Base-by-base conservation (phyloP, 495 filamentous ascomycete genomes). In the Aspergillus biplanus region DNA sequence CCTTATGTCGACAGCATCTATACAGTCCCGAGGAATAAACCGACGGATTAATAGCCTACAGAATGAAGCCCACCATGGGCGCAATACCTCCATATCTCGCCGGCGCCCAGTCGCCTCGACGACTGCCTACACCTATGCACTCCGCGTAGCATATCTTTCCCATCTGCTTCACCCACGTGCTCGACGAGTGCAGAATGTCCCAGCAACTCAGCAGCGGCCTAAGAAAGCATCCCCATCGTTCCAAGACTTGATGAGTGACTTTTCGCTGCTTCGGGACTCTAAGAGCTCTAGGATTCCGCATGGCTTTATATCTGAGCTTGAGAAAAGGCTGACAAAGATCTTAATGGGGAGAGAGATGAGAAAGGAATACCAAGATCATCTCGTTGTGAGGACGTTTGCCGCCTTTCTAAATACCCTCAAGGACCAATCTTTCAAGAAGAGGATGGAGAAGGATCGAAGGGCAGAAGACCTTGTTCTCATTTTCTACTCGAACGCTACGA, bases 151-250 rank as follows among this genome's bases (percentile, higher is more conserved):
- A 67, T 97, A 92, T 75, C 89, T 99, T 34, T 80, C 91, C 78
- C 93, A 99, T 75, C 88, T 98, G 33, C 87, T 99, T 55, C 90
- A 96, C 69, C 95, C 96, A 64, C 89, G 92, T 67, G 84, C 90
- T 65, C 92, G 92, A 74, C 86, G 92, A 69, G 88, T 90, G 66
- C 91, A 96, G 78, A 93, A 90, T 85, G 86, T 91, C 53, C 78
- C 86, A 13, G 82, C 85, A 32, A 78, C 85, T 63, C 80, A 73
- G 68, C 85, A 85, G 65, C 89, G 83, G 67, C 83, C 82, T 6
- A 83, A 82, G 54, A 86, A 91, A 57, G 81, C 85, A 3, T 89
- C 91, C 61, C 92, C 92, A 18, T 86, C 84, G 13, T 86, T 90
- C 44, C 86, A 87, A 64, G 87, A 90, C 66, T 72, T 91, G 63